Base-by-base conservation (phyloP, 495 filamentous ascomycete species). In the Melanomma pulvis-pyrius region DNA sequence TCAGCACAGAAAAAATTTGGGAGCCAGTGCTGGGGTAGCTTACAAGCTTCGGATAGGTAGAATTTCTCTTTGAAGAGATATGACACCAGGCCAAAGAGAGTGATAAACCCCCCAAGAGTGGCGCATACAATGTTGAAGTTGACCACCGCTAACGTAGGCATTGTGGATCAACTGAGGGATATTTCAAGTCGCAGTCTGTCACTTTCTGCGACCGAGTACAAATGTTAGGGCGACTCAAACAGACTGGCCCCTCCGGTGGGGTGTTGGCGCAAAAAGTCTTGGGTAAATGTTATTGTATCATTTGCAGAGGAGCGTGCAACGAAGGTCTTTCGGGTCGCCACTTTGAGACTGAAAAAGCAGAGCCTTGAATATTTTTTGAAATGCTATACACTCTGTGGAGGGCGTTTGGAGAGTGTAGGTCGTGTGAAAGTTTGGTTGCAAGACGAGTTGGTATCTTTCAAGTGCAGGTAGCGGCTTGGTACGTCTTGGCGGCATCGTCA, bases 121-220 rank as follows among this genome's bases (percentile, higher is more conserved):
- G 90, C 87, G 72, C 90, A 88, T 62, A 92, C 86, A 63, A 96
- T 90, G 75, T 97, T 96, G 82, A 97, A 97, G 75, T 96, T 92
- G 72, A 84, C 88, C 48, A 91, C 68, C 6, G 82, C 83, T 57
- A 96, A 79, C 48, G 88, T 90, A 55, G 92, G 92, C 92, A 96
- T 96, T 13, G 24, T 59, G 52, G 36, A n/a, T 44, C n/a, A 46
- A 52, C 24, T 25, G 9, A 39, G n/a, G 4, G 39, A 17, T 12
- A 17, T 2, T 61, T 15, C 3, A 28, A 24, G 24, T 59, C 32
- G 21, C 22, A 59, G 39, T 47, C 3, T 1, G 36, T 50, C n/a
- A n/a, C n/a, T 26, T 50, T 50, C 25, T 50, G 24, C 13, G 60
- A 70, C 61, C 49, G 15, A 30, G 59, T 17, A 39, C 47, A 15